Conservation (phyloP, 257 asterid genomes). For the Ocimum tenuiflorum region DNA sequence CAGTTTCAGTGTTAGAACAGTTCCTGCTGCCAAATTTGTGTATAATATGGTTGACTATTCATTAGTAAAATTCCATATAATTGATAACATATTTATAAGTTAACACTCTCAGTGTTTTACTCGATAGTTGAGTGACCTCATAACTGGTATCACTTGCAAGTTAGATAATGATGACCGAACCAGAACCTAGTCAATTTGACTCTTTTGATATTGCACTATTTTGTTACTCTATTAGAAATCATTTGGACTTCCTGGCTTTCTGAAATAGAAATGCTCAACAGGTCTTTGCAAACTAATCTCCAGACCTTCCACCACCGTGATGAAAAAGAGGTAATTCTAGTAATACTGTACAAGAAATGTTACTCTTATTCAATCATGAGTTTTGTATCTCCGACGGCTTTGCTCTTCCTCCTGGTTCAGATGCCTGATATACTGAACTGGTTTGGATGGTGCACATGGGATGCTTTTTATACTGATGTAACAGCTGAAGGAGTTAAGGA, state of each 20-base stretch:
- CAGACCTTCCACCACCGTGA: constrained; percentile 72
- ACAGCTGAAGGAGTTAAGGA: constrained; percentile 67
- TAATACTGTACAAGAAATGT: background rate
- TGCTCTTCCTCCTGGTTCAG: constrained; percentile 33
- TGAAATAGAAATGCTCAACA: constrained; percentile 19
- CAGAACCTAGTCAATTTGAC: background rate
- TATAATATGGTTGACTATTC: background rate
- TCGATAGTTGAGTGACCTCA: background rate
- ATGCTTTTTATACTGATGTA: constrained; percentile 79
- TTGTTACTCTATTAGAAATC: background rate
- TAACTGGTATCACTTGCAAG: background rate
- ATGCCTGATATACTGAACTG: constrained; percentile 80
- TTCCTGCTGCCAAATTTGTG: background rate
- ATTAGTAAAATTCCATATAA: background rate
- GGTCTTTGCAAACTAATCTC: constrained; percentile 52
- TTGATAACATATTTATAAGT: background rate
- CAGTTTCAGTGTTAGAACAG: background rate
- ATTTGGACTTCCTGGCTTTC: background rate
- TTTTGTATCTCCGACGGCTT: constrained; percentile 5
- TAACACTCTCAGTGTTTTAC: background rate
- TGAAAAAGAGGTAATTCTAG: constrained; percentile 51
- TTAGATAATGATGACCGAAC: background rate
- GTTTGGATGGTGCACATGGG: constrained; percentile 99
- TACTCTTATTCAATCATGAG: background rate
- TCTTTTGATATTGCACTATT: background rate